These are phyloP conservation scores for Geosmithia putterillii DNA, from an alignment of 2,329 filamentous ascomycete genomes.

Conservation along the genomic window DNA sequence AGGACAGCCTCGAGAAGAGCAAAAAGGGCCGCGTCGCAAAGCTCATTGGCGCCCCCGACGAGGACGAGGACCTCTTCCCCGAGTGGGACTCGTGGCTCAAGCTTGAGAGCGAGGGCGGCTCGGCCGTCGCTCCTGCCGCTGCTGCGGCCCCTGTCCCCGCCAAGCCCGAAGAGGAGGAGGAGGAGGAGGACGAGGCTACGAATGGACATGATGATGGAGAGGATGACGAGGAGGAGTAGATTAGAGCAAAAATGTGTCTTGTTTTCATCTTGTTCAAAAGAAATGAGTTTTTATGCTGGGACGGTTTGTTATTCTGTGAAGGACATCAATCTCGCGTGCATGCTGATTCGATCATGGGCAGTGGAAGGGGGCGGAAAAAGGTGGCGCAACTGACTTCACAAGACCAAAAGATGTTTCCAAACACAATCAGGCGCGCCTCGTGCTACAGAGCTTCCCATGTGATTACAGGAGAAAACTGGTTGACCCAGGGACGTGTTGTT, in stretches of 20 bases:
- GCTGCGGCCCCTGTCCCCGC: conserved; percentile 9
- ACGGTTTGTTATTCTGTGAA: too few relatives aligned
- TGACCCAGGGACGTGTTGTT: too few relatives aligned
- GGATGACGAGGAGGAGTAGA: neutral
- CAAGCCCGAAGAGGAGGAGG: conserved; percentile 7
- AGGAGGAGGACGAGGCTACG: conserved; percentile 1
- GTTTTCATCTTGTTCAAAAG: conserved; percentile 1
- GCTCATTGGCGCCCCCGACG: conserved; percentile 68
- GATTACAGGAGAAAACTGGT: too few relatives aligned
- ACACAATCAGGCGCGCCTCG: too few relatives aligned
- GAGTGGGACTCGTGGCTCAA: conserved; percentile 89
- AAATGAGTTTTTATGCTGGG: neutral
- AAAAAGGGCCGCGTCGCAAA: conserved; percentile 80
- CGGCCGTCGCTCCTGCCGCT: conserved; percentile 7
- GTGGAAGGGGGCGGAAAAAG: too few relatives aligned
- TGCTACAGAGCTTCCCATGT: too few relatives aligned
- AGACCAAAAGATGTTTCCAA: too few relatives aligned
- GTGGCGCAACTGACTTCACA: too few relatives aligned
- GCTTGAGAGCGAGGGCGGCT: conserved; percentile 61
- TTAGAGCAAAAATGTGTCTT: neutral
- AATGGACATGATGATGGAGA: neutral
- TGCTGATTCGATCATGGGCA: too few relatives aligned
- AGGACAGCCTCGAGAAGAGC: conserved; percentile 65
- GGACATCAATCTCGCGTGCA: too few relatives aligned
- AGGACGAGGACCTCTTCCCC: conserved; percentile 82